Base-by-base conservation (phyloP, 139 green algal species). In the Astrephomene gubernaculifera region DNA sequence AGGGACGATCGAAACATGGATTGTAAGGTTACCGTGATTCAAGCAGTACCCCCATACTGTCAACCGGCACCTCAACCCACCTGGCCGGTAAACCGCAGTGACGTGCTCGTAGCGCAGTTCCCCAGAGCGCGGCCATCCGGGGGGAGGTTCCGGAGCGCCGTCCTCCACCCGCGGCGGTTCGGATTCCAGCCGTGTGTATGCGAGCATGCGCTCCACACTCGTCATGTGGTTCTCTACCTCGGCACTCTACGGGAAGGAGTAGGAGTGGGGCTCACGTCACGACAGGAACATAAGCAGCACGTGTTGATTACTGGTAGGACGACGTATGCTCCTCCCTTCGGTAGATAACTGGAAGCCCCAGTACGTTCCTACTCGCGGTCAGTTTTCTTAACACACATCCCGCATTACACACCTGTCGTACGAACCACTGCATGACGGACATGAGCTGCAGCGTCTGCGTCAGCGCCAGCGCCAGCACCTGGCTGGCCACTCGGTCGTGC, bases 151-250 rank as follows among this genome's bases (percentile, higher is more conserved):
- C 0, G 24, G 44, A 17, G 88, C 90, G 35, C 90, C 90, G n/a
- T 92, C 87, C 36, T 39, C 63, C 54, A 88, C 82, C 43, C 85
- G 71, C n/a, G 81, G 84, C 19, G 92, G 82, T 85, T 98, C 95
- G 71, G 94, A 89, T 4, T 85, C 68, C 54, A 98, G 91, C 44
- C 81, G 43, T 9, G 90, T 95, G 84, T 98, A 98, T 35, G 94
- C 89, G 36, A 98, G 85, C 87, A 97, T 90, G 31, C 96, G 91
- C 87, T 99, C 96, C 41, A 96, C 94, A 38, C 43, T 83, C 17
- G 94, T 98, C 95, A 98, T 98, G 83, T 90, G 87, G 89, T 96
- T 98, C 83, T 98, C 94, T 31, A 95, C 85, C 85, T 97, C 91
- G 21, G 93, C 91, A 22, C 44, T 69, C 79, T 85, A 64, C 1